Base-by-base conservation (phyloP, 768 basidiomycete genomes). In the Tricholoma saponaceum region DNA sequence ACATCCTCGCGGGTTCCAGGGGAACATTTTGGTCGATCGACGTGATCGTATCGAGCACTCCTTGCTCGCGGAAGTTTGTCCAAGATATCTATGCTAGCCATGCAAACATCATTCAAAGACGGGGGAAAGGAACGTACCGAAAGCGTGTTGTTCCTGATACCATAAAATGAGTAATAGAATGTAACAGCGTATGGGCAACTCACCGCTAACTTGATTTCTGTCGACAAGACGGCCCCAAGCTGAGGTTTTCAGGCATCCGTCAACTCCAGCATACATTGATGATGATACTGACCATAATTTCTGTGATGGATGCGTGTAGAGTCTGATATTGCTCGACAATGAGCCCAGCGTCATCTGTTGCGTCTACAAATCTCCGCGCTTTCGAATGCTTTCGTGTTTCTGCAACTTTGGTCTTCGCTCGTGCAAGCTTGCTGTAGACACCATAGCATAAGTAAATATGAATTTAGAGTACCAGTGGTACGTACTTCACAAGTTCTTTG, bases 1-100 rank as follows among this genome's bases (percentile, higher is more conserved):
- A 68, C 55, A 10, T 47, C 59, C 49, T 49, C 58, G 9, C 68
- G 65, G 1, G 68, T 69, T 18, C 66, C 64, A 33, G 59, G 55
- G n/a, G 53, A 53, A 52, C 67, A 68, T 18, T 51, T 46, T 7
- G 62, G 60, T 18, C 62, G 51, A 25, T 63, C 56, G 28, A 61
- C 51, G 28, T 59, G 55, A 28, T 62, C 59, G 37, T 60, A 57
- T 43, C 55, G 53, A 37, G 64, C 64, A 57, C 46, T 52, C 49
- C 59, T 63, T 20, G 59, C 62, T 23, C 59, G 55, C 8, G 59
- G 59, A 10, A 62, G 49, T 26, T 58, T 60, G 54, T 63, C 57
- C 32, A 63, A 53, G 32, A 58, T 54, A 51, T 61, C 60, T 61
- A 50, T 25, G 10, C 12, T 6, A 26, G n/a, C n/a, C 35, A 20